Evolutionary conservation across 176 grass and related monocot species (phyloP).

Genomic region (Thinopyrum elongatum): DNA sequence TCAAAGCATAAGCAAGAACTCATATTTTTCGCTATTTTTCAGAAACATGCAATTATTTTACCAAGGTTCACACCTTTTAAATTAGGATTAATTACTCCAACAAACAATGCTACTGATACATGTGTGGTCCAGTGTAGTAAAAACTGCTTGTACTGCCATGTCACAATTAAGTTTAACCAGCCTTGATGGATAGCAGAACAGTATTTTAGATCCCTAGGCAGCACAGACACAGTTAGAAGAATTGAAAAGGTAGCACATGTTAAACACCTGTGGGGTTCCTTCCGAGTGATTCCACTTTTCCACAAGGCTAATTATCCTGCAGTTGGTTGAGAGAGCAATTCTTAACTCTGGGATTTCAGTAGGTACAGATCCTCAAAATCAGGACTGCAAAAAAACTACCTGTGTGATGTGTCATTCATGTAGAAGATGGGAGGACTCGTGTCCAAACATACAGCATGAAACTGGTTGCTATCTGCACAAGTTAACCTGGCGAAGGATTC

Average conservation of each 20-base stretch:
- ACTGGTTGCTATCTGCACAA: conserved; percentile 94
- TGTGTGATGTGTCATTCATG: conserved; percentile 98
- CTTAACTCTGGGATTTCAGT: neutral
- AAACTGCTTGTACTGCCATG: neutral
- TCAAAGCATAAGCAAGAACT: neutral
- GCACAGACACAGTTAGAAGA: neutral
- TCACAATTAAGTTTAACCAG: neutral
- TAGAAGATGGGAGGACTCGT: conserved; percentile 97
- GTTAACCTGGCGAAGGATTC: conserved; percentile 84
- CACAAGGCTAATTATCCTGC: conserved; percentile 86
- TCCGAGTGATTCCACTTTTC: conserved; percentile 83
- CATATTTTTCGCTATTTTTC: neutral
- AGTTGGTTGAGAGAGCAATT: conserved; percentile 4
- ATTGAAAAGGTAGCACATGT: neutral
- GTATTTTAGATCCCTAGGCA: neutral
- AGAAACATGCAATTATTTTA: neutral
- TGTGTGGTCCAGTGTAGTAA: neutral
- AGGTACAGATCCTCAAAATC: conserved; percentile 2
- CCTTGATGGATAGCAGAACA: neutral
- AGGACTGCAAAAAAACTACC: conserved; percentile 39
- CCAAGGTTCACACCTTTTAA: neutral
- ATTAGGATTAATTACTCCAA: neutral
- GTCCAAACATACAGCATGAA: conserved; percentile 97
- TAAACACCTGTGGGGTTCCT: conserved; percentile 70
- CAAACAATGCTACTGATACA: neutral